Conservation (phyloP, 2,329 filamentous ascomycete genomes). For the Thermomyces lanuginosus region DNA sequence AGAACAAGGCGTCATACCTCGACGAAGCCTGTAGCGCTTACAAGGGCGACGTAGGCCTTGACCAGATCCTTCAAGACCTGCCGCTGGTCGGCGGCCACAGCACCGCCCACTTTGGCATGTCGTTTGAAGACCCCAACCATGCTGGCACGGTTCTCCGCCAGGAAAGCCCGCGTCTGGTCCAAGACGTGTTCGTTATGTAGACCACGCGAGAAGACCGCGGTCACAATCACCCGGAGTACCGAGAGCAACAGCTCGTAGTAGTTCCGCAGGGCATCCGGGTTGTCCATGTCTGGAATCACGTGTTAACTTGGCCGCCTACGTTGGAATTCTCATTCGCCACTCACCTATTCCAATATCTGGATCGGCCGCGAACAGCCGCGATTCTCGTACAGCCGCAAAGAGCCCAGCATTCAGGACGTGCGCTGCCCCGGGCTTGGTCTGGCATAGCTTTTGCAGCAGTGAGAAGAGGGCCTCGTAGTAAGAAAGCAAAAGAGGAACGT, state of each 20-base stretch:
- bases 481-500: constrained; percentile 39
- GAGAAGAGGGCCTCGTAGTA: constrained; percentile 62
- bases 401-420: constrained; percentile 80
- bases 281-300: constrained; percentile 47
- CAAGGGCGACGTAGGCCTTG: constrained; percentile 69
- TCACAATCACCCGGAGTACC: constrained; percentile 65
- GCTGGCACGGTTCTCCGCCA: constrained; percentile 65
- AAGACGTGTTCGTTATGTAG: constrained; percentile 59
- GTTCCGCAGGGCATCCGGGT: constrained; percentile 53
- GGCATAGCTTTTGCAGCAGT: constrained; percentile 67
- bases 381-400: constrained; percentile 64
- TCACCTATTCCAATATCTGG: constrained; percentile 70
- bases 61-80: constrained; percentile 59
- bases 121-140: constrained; percentile 84
- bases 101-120: constrained; percentile 57
- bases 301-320: too few species aligned
- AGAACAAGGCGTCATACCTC: constrained; percentile 46
- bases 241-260: constrained; percentile 74
- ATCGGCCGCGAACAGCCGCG: constrained; percentile 74
- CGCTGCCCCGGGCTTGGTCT: constrained; percentile 68
- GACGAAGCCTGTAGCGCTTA: constrained; percentile 67
- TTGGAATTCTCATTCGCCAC: too few species aligned
- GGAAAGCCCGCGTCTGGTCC: constrained; percentile 60
- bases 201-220: constrained; percentile 65
- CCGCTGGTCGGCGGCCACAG: constrained; percentile 33